Percentiles rank a stretch among this genome's conserved stretches.
Conservation (phyloP, 192 early-diverging fungal genomes). For the Martensiomyces pterosporus region DNA sequence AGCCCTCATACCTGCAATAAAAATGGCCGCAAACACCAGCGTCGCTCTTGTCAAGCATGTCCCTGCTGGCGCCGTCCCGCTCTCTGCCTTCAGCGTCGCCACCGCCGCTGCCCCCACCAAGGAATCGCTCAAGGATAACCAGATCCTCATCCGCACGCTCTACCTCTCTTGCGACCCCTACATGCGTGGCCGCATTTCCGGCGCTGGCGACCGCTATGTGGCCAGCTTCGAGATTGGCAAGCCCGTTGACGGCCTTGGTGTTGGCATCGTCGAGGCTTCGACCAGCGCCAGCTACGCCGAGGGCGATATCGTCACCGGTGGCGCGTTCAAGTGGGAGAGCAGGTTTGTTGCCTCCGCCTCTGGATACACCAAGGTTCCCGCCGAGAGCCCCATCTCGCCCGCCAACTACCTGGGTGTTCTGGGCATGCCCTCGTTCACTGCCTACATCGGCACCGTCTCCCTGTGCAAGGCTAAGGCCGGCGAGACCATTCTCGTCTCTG, state of each 20-base stretch:
- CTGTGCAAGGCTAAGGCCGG: background rate
- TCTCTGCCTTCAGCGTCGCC: background rate
- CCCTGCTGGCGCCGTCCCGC: background rate
- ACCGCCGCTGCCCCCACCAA: background rate
- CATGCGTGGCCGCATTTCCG: slow-evolving; percentile 6
- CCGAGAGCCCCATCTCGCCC: background rate
- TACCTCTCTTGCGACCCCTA: slow-evolving; percentile 12
- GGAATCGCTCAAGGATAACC: background rate
- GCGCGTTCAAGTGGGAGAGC: background rate
- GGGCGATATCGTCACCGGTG: background rate
- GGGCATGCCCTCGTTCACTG: background rate
- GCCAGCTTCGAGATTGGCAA: slow-evolving; percentile 8
- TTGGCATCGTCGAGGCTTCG: background rate
- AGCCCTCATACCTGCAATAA: too few relatives aligned
- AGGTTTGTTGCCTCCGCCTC: background rate
- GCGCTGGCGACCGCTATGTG: slow-evolving; percentile 9
- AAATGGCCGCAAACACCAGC: background rate
- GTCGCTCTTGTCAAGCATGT: background rate
- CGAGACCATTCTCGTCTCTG: background rate
- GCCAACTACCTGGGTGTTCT: background rate
- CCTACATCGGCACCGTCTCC: background rate
- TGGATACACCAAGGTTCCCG: background rate
- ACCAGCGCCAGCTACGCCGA: background rate
- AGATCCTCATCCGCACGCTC: slow-evolving; percentile 1
- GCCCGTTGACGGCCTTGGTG: background rate